These are phyloP conservation scores for Henckelia pumila DNA, from an alignment of 257 asterid genomes.

Conservation along the genomic window DNA sequence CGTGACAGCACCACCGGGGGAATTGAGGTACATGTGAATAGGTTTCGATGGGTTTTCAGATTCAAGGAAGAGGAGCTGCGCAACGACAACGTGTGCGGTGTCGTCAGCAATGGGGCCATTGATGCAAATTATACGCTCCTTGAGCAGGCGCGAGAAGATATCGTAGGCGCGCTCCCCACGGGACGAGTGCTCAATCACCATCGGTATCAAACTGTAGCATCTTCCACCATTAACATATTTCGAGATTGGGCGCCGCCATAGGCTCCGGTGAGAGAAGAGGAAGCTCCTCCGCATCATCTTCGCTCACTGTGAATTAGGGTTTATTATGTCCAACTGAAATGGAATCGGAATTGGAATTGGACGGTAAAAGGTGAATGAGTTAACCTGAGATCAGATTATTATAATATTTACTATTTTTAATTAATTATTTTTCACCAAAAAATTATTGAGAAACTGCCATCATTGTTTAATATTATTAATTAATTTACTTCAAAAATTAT, in stretches of 20 bases:
- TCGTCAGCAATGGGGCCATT: constrained; percentile 87
- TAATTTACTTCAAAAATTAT: too few relatives aligned
- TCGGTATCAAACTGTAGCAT: constrained; percentile 65
- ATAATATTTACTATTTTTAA: too few relatives aligned
- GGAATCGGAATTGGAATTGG: neutral
- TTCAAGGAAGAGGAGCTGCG: constrained; percentile 89
- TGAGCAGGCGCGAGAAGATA: constrained; percentile 79
- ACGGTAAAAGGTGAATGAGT: neutral
- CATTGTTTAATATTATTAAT: too few relatives aligned
- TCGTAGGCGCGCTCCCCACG: constrained; percentile 94
- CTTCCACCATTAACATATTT: constrained; percentile 27
- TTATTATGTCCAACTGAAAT: neutral
- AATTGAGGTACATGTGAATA: constrained; percentile 86
- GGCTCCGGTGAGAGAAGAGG: neutral
- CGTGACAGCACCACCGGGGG: constrained; percentile 92
- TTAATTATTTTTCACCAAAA: too few relatives aligned
- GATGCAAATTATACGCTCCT: constrained; percentile 89
- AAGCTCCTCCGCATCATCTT: neutral
- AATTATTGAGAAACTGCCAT: too few relatives aligned
- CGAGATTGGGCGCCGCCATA: neutral
- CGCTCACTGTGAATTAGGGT: neutral
- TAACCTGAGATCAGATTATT: neutral
- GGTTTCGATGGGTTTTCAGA: constrained; percentile 92
- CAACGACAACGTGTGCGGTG: constrained; percentile 87
- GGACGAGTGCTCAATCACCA: constrained; percentile 93